Percentiles rank a stretch among this genome's conserved stretches.
Evolutionary conservation across 441 rosid species (phyloP).

Genomic region (Isatis lusitanica): DNA sequence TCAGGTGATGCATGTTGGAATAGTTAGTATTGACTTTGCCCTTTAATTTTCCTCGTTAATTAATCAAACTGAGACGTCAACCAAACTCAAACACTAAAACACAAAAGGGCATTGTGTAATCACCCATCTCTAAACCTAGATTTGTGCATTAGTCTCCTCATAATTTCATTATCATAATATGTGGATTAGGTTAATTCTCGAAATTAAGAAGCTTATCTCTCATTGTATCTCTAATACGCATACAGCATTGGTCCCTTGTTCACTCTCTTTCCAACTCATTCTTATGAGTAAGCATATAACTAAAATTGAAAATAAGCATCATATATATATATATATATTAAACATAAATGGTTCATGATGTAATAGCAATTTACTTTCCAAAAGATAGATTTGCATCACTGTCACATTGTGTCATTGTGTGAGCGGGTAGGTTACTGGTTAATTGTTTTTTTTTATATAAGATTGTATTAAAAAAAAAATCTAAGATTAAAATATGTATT

Average conservation of each 20-base stretch:
- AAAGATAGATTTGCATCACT: conserved; percentile 25
- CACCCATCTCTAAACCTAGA: background rate
- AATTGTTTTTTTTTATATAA: background rate
- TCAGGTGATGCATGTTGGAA: conserved; percentile 27
- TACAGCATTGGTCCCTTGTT: background rate
- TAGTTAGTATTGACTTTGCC: conserved; percentile 24
- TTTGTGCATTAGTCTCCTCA: conserved; percentile 6
- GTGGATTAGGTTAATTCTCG: conserved; percentile 6
- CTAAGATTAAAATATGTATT: background rate
- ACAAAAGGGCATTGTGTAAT: conserved; percentile 12
- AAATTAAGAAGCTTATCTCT: conserved; percentile 24
- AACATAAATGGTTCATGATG: conserved; percentile 6
- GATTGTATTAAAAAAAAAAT: background rate
- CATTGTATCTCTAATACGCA: background rate
- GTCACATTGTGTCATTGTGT: conserved; percentile 21
- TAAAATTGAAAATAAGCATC: background rate
- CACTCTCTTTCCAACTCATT: conserved; percentile 16
- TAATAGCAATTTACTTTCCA: background rate
- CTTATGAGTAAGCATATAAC: conserved; percentile 3
- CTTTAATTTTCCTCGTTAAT: background rate
- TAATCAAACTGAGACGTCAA: conserved; percentile 3
- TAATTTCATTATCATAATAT: background rate
- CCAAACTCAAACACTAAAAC: conserved; percentile 13
- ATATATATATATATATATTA: background rate
- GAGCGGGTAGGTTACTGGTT: conserved; percentile 19